Evolutionary conservation across 2,329 filamentous ascomycete species (phyloP), one percentile per base, ranked within the genome.

Genomic region (Fusarium sp.): DNA sequence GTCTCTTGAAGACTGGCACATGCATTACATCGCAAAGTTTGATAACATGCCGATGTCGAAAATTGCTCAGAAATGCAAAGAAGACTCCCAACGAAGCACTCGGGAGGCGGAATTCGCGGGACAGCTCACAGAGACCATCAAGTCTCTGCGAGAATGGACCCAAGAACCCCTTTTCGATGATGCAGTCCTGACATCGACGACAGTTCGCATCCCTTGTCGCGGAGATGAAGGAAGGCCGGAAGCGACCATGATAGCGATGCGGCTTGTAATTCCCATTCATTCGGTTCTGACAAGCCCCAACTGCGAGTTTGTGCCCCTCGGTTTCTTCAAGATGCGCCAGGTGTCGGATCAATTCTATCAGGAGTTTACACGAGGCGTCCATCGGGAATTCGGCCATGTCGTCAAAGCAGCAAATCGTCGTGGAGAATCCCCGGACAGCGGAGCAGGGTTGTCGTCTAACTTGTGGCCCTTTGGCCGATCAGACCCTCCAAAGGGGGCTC

Each of bases 261-360:
- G 87, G 53, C 82, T 91, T 17, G 87, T 93, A 46, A 87, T 91
- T 20, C 89, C 89, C 1, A 89, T 93, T 31, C 89, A 92, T 72
- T 84, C 85, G 17, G 85, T 85, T 36, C 80, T 88, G 10, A 82
- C 83, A 3, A 86, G 87, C 24, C 82, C 87, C 2, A 85, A 86
- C 31, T 88, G 89, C 76, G 85, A 87, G 64, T 92, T 92, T 72
- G 85, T 88, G 2, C 91, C 92, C 0, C 82, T 93, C 33, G 87
- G 83, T 51, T 90, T 93, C 72, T 93, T 93, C 83, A 90, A 89
- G 72, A 84, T 88, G 9, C 90, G 91, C 66, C 92, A 94, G 79
- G 87, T 92, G 70, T 86, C 89, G 0, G 88, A 91, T 74, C 84
- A 86, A 0, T 88, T 90, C 71, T 86, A 90, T 51, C 85, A 89